Percentiles rank a stretch among this genome's conserved stretches.
phyloP scores from a whole-genome alignment of 352 stramenopile genomes.

The Thalassiosira gravida region DNA sequence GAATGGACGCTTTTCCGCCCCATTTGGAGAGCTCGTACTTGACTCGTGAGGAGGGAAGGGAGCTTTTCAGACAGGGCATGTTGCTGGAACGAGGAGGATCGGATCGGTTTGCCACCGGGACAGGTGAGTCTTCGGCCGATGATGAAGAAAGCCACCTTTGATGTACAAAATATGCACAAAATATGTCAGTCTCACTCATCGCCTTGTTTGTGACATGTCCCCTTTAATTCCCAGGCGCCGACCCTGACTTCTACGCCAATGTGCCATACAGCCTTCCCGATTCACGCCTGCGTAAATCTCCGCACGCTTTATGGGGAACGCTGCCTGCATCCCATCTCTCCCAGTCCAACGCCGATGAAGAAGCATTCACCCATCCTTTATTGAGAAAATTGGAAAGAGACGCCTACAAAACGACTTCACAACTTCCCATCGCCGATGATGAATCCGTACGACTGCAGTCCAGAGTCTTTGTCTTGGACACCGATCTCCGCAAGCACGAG shows the following conservation, averaged over 20 bases:
- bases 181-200: no score
- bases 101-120: constrained; percentile 61
- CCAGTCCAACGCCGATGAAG: constrained; percentile 2
- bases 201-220: no score
- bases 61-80: constrained; percentile 66
- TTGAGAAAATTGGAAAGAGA: constrained; percentile 22
- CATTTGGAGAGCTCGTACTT: constrained; percentile 82
- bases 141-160: no score
- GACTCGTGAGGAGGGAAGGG: constrained; percentile 74
- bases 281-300: constrained; percentile 76
- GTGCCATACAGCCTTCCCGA: constrained; percentile 78
- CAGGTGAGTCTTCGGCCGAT: constrained; percentile 65
- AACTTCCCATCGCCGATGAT: constrained; percentile 8
- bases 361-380: constrained; percentile 50
- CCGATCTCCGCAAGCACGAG: constrained; percentile 83
- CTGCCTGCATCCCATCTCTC: constrained; percentile 63
- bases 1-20: constrained; percentile 77
- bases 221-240: no score
- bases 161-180: not conserved
- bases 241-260: no score
- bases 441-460: constrained; percentile 22
- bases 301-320: constrained; percentile 82
- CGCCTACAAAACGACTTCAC: constrained; percentile 1
- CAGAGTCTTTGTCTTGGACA: constrained; percentile 77
- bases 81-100: constrained; percentile 34